A percentile compares a stretch with the other conserved stretches of the same genome.
These are phyloP conservation scores for Ramaria rubella DNA, from an alignment of 768 basidiomycete genomes.

Conservation along the genomic window DNA sequence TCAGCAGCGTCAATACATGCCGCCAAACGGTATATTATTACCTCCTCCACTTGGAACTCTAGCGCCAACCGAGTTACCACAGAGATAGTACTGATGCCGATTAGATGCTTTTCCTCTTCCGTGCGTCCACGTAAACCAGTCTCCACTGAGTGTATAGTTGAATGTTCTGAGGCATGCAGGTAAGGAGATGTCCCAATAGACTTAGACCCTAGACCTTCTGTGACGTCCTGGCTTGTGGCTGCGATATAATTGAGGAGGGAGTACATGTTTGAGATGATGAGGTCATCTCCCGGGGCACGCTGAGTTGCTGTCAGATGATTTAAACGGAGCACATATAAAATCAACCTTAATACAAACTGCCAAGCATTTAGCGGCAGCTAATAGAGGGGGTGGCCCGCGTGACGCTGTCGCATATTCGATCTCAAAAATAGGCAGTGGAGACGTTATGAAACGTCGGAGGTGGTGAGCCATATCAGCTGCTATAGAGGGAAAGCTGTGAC, in stretches of 20 bases:
- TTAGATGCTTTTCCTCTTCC: conserved; percentile 77
- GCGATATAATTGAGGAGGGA: conserved; percentile 91
- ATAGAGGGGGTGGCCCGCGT: conserved; percentile 69
- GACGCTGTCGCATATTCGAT: conserved; percentile 71
- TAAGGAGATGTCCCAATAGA: conserved; percentile 31
- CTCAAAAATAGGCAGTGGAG: conserved; percentile 83
- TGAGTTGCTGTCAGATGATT: neutral
- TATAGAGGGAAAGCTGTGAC: conserved; percentile 68
- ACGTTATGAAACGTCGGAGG: conserved; percentile 81
- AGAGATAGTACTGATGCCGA: conserved; percentile 87
- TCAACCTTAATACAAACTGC: conserved; percentile 81
- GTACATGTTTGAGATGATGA: conserved; percentile 93
- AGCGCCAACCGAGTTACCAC: conserved; percentile 83
- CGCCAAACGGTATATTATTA: conserved; percentile 21
- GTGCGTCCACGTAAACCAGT: conserved; percentile 59
- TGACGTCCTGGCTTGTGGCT: conserved; percentile 50
- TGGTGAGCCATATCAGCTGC: conserved; percentile 69
- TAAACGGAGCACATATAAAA: neutral
- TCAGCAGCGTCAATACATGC: neutral
- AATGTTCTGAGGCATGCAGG: conserved; percentile 36
- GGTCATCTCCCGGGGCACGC: conserved; percentile 71
- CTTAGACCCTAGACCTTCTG: conserved; percentile 56
- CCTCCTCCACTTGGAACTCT: conserved; percentile 83
- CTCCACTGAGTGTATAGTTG: conserved; percentile 53
- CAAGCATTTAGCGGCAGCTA: conserved; percentile 84